These are phyloP conservation scores for Aspergillus fumigatus DNA, from an alignment of 2,329 filamentous ascomycete species.

Conservation along the genomic window DNA sequence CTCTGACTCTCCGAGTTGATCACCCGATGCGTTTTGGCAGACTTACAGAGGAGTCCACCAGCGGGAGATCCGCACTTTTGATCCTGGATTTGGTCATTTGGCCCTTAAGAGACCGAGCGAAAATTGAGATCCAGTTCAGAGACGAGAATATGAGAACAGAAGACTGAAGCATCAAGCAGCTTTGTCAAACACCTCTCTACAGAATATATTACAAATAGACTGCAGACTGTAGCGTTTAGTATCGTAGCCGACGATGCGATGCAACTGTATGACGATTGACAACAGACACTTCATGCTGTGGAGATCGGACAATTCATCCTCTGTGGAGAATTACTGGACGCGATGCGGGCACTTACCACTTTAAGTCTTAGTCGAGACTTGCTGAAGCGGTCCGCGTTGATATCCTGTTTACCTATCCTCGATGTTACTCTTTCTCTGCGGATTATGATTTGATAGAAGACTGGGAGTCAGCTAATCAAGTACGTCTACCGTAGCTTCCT, in stretches of 20 bases:
- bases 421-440: not conserved
- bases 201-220: not conserved
- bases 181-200: not conserved
- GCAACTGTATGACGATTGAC: not conserved
- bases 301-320: not conserved
- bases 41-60: not conserved
- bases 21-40: not conserved
- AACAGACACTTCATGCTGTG: not conserved
- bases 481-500: not conserved
- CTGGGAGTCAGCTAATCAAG: not conserved
- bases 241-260: not conserved
- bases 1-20: not conserved
- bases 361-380: not conserved
- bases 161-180: conserved; percentile 6
- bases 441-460: no score
- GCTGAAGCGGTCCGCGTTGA: not conserved
- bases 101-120: no score
- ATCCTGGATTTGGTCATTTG: no score
- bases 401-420: not conserved
- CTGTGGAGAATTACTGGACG: not conserved
- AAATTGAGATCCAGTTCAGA: not conserved
- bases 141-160: conserved; percentile 8
- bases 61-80: no score
- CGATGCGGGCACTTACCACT: not conserved
- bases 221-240: not conserved